Conservation (phyloP, 2,329 filamentous ascomycete species). For the Leptographium wingfieldii region DNA sequence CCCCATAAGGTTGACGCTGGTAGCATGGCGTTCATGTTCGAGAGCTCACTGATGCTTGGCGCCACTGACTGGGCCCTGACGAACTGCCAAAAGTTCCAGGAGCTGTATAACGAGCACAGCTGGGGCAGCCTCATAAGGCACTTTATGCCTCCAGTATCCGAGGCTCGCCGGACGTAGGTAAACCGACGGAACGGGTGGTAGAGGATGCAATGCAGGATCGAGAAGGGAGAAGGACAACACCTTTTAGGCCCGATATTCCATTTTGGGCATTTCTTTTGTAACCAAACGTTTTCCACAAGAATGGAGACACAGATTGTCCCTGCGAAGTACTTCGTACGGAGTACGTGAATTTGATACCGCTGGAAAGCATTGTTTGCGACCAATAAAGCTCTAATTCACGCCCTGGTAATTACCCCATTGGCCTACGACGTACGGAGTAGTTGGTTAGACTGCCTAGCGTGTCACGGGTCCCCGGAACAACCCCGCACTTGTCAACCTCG, state of each 20-base stretch:
- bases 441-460: not conserved
- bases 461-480: not conserved
- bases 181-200: too few species aligned
- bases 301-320: too few species aligned
- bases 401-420: too few species aligned
- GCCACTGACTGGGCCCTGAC: conserved; percentile 56
- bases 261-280: too few species aligned
- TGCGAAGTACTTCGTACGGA: too few species aligned
- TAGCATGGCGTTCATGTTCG: conserved; percentile 56
- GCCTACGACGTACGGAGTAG: too few species aligned
- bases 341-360: too few species aligned
- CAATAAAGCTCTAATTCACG: not conserved
- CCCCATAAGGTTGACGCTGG: conserved; percentile 45
- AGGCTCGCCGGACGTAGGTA: not conserved
- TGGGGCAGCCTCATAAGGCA: conserved; percentile 44
- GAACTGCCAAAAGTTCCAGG: conserved; percentile 46
- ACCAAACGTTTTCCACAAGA: too few species aligned
- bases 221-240: too few species aligned
- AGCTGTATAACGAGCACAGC: conserved; percentile 66
- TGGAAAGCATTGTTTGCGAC: not conserved
- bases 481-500: not conserved
- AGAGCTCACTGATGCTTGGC: conserved; percentile 55
- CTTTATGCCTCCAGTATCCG: not conserved
- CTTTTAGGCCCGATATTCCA: too few species aligned
- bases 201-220: too few species aligned